Evolutionary conservation across 2,329 filamentous ascomycete species (phyloP).

Genomic region (Clarireedia hainanense): DNA sequence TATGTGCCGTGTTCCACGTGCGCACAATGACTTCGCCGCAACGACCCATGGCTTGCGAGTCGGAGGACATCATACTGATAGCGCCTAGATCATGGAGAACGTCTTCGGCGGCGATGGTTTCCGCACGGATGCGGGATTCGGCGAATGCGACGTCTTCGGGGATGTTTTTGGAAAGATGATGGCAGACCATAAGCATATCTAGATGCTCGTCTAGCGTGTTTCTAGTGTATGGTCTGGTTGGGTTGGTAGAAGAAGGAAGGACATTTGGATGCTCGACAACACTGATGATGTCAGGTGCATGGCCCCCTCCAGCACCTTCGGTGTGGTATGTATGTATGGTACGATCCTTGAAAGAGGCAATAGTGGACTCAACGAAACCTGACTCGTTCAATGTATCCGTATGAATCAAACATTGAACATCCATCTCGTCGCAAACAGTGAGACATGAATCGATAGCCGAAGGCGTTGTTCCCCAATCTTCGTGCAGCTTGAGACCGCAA

Average conservation of each 20-base stretch:
- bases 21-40: slow-evolving; percentile 88
- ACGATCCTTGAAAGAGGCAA: slow-evolving; percentile 75
- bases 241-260: slow-evolving; percentile 84
- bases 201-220: slow-evolving; percentile 96
- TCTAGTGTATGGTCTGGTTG: slow-evolving; percentile 79
- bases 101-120: slow-evolving; percentile 95
- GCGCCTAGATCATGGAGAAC: slow-evolving; percentile 91
- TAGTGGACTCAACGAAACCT: slow-evolving; percentile 90
- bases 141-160: slow-evolving; percentile 95
- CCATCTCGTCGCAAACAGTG: slow-evolving; percentile 77
- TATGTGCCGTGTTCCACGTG: slow-evolving; percentile 96
- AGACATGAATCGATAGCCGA: slow-evolving; percentile 86
- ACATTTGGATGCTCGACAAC: slow-evolving; percentile 87
- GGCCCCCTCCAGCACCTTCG: slow-evolving; percentile 88
- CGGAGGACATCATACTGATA: slow-evolving; percentile 95
- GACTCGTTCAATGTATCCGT: slow-evolving; percentile 95
- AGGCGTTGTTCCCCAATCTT: slow-evolving; percentile 92
- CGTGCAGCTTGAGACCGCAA: slow-evolving; percentile 87
- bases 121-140: slow-evolving; percentile 85
- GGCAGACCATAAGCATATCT: slow-evolving; percentile 98
- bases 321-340: slow-evolving; percentile 97
- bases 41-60: slow-evolving; percentile 94
- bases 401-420: slow-evolving; percentile 90
- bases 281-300: slow-evolving; percentile 91
- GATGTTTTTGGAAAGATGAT: slow-evolving; percentile 86